Conservation (phyloP, 192 early-diverging fungal genomes). For the Piromyces finnis region DNA sequence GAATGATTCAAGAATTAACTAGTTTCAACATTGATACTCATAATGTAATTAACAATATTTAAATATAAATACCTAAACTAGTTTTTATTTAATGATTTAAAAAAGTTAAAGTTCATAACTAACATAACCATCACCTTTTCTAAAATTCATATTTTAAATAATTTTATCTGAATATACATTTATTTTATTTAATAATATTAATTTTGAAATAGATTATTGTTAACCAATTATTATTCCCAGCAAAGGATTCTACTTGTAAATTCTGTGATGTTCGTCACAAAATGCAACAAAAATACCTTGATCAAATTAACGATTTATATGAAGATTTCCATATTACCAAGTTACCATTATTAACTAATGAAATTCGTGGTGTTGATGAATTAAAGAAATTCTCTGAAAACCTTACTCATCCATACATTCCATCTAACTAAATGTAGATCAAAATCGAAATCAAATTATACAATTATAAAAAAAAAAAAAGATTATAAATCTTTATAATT, state of each 20-base stretch:
- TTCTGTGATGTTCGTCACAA: constrained; percentile 83
- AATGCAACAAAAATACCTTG: constrained; percentile 98
- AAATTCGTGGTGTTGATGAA: constrained; percentile 87
- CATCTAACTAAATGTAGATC: background rate
- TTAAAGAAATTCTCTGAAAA: constrained; percentile 84
- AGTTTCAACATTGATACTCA: constrained; percentile 95
- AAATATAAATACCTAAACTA: too few species aligned
- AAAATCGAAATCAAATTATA: too few species aligned
- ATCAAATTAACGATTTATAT: constrained; percentile 98
- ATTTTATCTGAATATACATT: too few species aligned
- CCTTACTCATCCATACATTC: constrained; percentile 63
- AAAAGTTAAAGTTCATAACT: too few species aligned
- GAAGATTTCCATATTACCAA: constrained; percentile 93
- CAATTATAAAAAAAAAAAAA: too few species aligned
- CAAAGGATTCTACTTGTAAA: constrained; percentile 51
- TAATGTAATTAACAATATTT: too few species aligned
- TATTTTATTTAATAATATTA: too few species aligned
- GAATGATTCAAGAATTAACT: constrained; percentile 98
- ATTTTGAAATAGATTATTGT: background rate
- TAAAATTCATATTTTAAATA: too few species aligned
- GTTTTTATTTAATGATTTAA: too few species aligned
- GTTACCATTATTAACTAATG: constrained; percentile 87
- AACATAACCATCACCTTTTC: too few species aligned
- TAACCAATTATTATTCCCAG: background rate
- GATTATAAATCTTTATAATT: too few species aligned